Percentiles rank a stretch among this genome's conserved stretches.
Evolutionary conservation across 805 yeast genomes (phyloP).

Genomic region (Monosporozyma siamensis): DNA sequence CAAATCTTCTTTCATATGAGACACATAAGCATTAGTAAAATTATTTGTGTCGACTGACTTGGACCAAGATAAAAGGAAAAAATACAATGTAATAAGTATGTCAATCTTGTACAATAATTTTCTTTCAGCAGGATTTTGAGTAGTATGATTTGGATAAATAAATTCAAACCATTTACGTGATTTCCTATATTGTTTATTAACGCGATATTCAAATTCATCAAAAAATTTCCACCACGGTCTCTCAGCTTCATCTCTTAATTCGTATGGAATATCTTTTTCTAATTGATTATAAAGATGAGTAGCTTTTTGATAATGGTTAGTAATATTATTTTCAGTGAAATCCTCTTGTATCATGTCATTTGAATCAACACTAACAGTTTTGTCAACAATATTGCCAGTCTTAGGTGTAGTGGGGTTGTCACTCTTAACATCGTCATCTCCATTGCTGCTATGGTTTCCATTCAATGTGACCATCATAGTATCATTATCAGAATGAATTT

Average conservation of each 20-base stretch:
- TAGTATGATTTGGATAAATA: slow-evolving; percentile 28
- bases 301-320: not conserved
- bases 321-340: not conserved
- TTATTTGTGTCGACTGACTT: slow-evolving; percentile 56
- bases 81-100: slow-evolving; percentile 43
- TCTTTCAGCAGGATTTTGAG: slow-evolving; percentile 37
- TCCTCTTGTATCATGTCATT: not conserved
- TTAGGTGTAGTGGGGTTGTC: not conserved
- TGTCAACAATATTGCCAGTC: not conserved
- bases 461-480: not conserved
- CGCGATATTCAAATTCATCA: slow-evolving; percentile 44
- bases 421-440: not conserved
- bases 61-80: slow-evolving; percentile 57
- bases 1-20: slow-evolving; percentile 52
- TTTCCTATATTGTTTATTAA: slow-evolving; percentile 28
- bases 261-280: slow-evolving; percentile 30
- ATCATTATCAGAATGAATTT: not conserved
- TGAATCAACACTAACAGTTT: not conserved
- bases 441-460: not conserved
- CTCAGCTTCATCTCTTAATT: slow-evolving; percentile 33
- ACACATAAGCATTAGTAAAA: slow-evolving; percentile 55
- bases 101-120: slow-evolving; percentile 46
- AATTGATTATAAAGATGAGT: slow-evolving; percentile 8
- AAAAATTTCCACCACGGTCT: slow-evolving; percentile 40
- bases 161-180: slow-evolving; percentile 29